Conservation (phyloP, 345 rosid genomes). For the Toxicodendron radicans region DNA sequence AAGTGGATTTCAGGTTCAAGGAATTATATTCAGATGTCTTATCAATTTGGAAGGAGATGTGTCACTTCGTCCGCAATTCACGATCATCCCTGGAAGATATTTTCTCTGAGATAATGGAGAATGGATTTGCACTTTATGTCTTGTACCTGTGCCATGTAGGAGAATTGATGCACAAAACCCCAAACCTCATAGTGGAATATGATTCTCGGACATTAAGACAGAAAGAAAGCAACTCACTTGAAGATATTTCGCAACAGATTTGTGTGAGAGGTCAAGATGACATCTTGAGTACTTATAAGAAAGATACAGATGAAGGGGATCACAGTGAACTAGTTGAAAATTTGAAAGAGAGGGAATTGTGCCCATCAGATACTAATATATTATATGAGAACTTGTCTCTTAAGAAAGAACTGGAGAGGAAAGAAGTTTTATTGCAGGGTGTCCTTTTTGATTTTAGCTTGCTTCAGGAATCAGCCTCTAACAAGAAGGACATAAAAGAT, state of each 20-base stretch:
- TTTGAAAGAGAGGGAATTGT: slow-evolving; percentile 33
- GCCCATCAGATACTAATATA: slow-evolving; percentile 31
- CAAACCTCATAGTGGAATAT: slow-evolving; percentile 29
- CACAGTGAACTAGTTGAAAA: slow-evolving; percentile 26
- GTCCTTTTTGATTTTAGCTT: slow-evolving; percentile 87
- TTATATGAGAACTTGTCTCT: slow-evolving; percentile 52
- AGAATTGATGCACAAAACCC: slow-evolving; percentile 34
- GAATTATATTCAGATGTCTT: slow-evolving; percentile 44
- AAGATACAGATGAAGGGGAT: slow-evolving; percentile 26
- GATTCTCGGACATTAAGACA: slow-evolving; percentile 20
- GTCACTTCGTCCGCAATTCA: slow-evolving; percentile 37
- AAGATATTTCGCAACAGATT: slow-evolving; percentile 16
- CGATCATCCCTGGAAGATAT: slow-evolving; percentile 59
- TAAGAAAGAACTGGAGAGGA: slow-evolving; percentile 73
- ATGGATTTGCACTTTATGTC: slow-evolving; percentile 50
- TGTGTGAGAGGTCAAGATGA: slow-evolving; percentile 22
- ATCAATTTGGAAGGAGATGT: slow-evolving; percentile 49
- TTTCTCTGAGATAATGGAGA: slow-evolving; percentile 53
- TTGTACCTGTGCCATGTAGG: slow-evolving; percentile 50
- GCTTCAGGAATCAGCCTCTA: slow-evolving; percentile 86
- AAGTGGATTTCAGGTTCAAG: slow-evolving; percentile 52
- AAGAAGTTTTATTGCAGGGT: slow-evolving; percentile 72
- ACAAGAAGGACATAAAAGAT: slow-evolving; percentile 62
- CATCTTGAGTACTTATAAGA: slow-evolving; percentile 18
- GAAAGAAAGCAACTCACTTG: slow-evolving; percentile 24